phyloP scores from a whole-genome alignment of 1,284 basidiomycete genomes.

The Apiotrichum montevideense region DNA sequence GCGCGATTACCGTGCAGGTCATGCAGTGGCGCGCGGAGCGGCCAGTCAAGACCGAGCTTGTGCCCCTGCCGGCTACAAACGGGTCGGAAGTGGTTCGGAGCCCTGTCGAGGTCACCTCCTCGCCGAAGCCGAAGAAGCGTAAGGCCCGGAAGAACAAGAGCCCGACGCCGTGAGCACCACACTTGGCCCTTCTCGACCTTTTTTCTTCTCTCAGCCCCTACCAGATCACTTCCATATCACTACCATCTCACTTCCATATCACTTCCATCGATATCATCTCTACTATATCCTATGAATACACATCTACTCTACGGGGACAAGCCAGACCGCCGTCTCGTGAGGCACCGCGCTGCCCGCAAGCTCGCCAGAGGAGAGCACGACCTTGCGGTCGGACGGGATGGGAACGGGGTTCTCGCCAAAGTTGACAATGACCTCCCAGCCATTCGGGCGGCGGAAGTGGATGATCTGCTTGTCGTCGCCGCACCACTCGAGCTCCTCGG shows the following conservation, averaged over 20 bases:
- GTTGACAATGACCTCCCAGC: constrained; percentile 38
- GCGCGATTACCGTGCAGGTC: constrained; percentile 19
- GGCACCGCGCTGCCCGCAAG: constrained; percentile 12
- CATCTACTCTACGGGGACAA: constrained; percentile 8
- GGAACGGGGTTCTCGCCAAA: constrained; percentile 19
- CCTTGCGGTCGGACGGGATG: constrained; percentile 27
- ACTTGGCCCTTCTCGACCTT: too few relatives aligned
- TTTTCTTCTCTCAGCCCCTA: too few relatives aligned
- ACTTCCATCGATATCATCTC: background rate
- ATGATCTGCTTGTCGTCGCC: constrained; percentile 17
- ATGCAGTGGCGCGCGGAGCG: constrained; percentile 2
- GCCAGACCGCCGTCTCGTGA: constrained; percentile 16
- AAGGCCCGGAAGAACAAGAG: constrained; percentile 11
- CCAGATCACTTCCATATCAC: too few relatives aligned
- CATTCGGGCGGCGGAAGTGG: constrained; percentile 35
- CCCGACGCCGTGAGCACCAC: background rate
- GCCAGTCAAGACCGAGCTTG: background rate
- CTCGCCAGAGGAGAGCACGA: constrained; percentile 17
- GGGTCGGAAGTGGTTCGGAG: constrained; percentile 13
- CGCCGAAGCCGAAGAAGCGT: constrained; percentile 3
- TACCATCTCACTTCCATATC: background rate
- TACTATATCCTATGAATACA: background rate
- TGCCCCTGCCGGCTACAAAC: background rate
- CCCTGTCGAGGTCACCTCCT: constrained; percentile 13
- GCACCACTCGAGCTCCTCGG: constrained; percentile 36